Percentiles rank a stretch among this genome's conserved stretches.
Evolutionary conservation across 2,329 filamentous ascomycete species (phyloP).

Genomic region (Calonectria pseudoturangicola): DNA sequence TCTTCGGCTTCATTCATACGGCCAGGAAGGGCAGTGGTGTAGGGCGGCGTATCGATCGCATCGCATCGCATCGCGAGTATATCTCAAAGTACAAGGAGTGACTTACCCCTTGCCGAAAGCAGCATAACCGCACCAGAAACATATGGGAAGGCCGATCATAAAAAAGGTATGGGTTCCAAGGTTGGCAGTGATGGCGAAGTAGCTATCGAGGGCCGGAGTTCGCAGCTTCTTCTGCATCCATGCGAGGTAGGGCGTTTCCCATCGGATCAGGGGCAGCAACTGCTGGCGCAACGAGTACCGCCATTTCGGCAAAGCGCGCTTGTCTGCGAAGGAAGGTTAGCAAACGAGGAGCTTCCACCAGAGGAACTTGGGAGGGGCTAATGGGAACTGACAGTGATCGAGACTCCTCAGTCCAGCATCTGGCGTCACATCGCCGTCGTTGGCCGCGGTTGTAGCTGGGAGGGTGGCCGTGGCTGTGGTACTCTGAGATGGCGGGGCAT

Average conservation of each 20-base stretch:
- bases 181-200: constrained; percentile 97
- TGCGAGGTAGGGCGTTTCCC: constrained; percentile 96
- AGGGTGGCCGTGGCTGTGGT: constrained; percentile 40
- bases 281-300: constrained; percentile 88
- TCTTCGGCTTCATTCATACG: not conserved
- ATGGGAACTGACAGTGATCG: constrained; percentile 80
- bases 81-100: constrained; percentile 21
- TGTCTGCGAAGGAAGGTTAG: constrained; percentile 74
- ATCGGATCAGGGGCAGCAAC: constrained; percentile 90
- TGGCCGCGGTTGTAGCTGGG: constrained; percentile 40
- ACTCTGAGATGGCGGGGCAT: constrained; percentile 56
- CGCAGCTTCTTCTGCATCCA: constrained; percentile 87
- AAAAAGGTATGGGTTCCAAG: constrained; percentile 99
- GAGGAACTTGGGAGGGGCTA: not conserved
- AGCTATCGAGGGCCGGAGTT: constrained; percentile 91
- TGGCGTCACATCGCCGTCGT: constrained; percentile 54
- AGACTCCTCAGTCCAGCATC: constrained; percentile 88
- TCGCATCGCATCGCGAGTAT: constrained; percentile 34
- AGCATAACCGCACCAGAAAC: constrained; percentile 97
- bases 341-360: constrained; percentile 26
- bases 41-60: constrained; percentile 12
- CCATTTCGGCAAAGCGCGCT: constrained; percentile 89
- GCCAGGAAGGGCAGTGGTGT: not conserved
- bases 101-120: constrained; percentile 90
- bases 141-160: constrained; percentile 94